These are phyloP conservation scores for Rhizoclosmatium sp. DNA, from an alignment of 192 early-diverging fungal species.

Conservation along the genomic window DNA sequence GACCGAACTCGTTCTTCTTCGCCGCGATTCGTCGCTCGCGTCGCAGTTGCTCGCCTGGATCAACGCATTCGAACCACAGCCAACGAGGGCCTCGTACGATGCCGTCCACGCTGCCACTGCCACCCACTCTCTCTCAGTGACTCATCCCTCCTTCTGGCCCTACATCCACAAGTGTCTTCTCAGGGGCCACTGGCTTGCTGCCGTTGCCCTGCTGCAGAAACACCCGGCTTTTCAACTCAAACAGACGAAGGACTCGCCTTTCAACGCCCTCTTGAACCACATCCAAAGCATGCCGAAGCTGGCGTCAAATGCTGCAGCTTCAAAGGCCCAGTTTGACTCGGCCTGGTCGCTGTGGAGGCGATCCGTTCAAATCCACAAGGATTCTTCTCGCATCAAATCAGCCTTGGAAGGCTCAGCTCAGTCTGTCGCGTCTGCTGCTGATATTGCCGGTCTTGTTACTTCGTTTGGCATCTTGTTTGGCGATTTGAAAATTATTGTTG, in stretches of 20 bases:
- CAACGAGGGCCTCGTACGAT: not conserved
- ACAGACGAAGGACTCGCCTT: not conserved
- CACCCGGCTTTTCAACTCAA: not conserved
- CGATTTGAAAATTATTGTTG: not conserved
- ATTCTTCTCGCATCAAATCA: not conserved
- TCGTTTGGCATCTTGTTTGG: slow-evolving; percentile 12
- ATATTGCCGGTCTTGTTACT: not conserved
- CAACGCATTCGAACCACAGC: not conserved
- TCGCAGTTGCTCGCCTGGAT: not conserved
- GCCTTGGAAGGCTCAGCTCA: not conserved
- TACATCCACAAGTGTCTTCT: slow-evolving; percentile 15
- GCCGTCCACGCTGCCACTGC: not conserved
- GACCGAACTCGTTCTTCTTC: too few relatives aligned
- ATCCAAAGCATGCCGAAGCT: slow-evolving; percentile 4
- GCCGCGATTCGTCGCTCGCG: not conserved
- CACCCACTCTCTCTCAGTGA: not conserved
- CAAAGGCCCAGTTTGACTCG: not conserved
- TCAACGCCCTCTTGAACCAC: not conserved
- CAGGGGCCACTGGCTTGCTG: slow-evolving; percentile 2
- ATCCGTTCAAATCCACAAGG: not conserved
- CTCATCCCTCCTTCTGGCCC: not conserved
- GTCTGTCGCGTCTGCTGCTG: not conserved
- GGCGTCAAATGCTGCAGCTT: not conserved
- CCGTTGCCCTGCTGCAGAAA: slow-evolving; percentile 17
- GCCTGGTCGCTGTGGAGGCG: not conserved